These are phyloP conservation scores for Plectosphaerella plurivora DNA, from an alignment of 2,329 filamentous ascomycete genomes.

Conservation along the genomic window DNA sequence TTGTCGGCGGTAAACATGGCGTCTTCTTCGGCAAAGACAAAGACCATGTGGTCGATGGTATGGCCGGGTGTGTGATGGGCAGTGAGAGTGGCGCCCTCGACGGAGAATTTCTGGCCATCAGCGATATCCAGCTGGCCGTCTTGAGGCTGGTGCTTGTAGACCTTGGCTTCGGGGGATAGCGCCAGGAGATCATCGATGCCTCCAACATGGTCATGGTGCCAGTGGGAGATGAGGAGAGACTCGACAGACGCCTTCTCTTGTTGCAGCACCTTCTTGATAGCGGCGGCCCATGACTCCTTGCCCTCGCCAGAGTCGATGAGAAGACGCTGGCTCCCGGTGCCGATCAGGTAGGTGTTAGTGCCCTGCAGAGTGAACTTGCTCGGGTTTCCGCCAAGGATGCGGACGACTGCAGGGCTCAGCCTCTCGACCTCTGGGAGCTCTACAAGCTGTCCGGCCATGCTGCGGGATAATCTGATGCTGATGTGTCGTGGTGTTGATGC, in stretches of 20 bases:
- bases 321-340: constrained; percentile 66
- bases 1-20: constrained; percentile 89
- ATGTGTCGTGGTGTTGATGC: neutral
- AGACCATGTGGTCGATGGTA: constrained; percentile 75
- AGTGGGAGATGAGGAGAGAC: constrained; percentile 79
- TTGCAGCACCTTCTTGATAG: constrained; percentile 59
- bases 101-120: constrained; percentile 50
- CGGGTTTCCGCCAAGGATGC: constrained; percentile 87
- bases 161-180: constrained; percentile 55
- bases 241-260: constrained; percentile 65
- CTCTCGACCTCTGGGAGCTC: constrained; percentile 70
- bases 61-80: constrained; percentile 65
- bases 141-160: constrained; percentile 64
- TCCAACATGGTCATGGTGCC: constrained; percentile 82
- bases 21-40: constrained; percentile 72
- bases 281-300: constrained; percentile 64
- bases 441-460: constrained; percentile 59
- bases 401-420: constrained; percentile 71
- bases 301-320: constrained; percentile 92
- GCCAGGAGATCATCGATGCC: constrained; percentile 67
- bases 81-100: constrained; percentile 60
- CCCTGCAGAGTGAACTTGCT: constrained; percentile 73
- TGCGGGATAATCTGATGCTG: constrained; percentile 10
- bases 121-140: constrained; percentile 40
- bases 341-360: constrained; percentile 93